These are phyloP conservation scores for Kappamyces sp. DNA, from an alignment of 192 early-diverging fungal genomes.

Conservation along the genomic window DNA sequence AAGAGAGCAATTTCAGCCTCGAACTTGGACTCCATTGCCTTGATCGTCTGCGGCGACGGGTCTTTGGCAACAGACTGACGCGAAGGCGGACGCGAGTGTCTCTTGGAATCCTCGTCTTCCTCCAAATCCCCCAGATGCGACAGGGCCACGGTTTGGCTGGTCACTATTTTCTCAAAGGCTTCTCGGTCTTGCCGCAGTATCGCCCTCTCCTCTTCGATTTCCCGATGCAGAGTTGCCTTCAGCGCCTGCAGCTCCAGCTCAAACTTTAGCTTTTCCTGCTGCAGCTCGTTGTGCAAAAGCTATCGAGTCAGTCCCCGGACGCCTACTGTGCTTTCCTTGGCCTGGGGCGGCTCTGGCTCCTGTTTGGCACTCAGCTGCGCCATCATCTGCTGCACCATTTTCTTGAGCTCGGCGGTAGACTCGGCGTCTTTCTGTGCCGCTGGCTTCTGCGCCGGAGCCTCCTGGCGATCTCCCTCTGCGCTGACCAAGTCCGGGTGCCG, in stretches of 20 bases:
- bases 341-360: too few relatives aligned
- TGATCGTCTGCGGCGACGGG: too few relatives aligned
- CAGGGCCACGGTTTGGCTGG: not conserved
- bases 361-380: too few relatives aligned
- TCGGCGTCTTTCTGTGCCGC: constrained; percentile 1
- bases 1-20: too few relatives aligned
- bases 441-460: not conserved
- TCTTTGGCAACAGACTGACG: too few relatives aligned
- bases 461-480: not conserved
- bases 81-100: too few relatives aligned
- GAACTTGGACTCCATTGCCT: too few relatives aligned
- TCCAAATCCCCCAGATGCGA: constrained; percentile 1
- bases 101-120: constrained; percentile 11
- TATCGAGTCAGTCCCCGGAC: too few relatives aligned
- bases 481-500: constrained; percentile 29
- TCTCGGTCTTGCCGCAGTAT: constrained; percentile 8
- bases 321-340: too few relatives aligned
- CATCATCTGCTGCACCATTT: too few relatives aligned
- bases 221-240: constrained; percentile 9
- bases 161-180: constrained; percentile 9
- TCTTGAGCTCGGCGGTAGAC: not conserved
- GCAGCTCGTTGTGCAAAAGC: not conserved
- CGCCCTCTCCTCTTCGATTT: constrained; percentile 13
- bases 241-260: constrained; percentile 6
- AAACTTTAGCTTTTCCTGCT: constrained; percentile 7